A percentile compares a stretch with the other conserved stretches of the same genome.
Conservation (phyloP, 2,329 filamentous ascomycete genomes). For the Orbilia quercus region DNA sequence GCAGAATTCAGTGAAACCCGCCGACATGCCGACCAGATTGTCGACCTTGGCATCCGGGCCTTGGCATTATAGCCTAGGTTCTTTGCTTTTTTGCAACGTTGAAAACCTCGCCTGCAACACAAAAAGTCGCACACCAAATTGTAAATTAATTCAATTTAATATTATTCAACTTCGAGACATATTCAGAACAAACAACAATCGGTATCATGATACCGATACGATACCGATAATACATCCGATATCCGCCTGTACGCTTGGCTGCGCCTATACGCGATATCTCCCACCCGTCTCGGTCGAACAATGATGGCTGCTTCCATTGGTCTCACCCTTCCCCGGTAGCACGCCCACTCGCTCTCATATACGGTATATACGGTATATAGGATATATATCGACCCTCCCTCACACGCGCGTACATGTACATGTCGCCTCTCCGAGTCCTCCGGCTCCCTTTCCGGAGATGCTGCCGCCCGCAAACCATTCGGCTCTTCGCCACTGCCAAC, state of each 20-base stretch:
- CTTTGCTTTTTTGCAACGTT: neutral
- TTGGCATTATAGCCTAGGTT: no score
- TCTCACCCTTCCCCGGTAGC: constrained; percentile 26
- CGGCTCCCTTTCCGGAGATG: constrained; percentile 15
- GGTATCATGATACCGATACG: neutral
- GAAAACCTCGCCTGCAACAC: constrained; percentile 8
- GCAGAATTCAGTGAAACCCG: neutral
- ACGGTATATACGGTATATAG: no score
- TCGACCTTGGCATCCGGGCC: no score
- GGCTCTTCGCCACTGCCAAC: neutral
- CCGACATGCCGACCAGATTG: neutral
- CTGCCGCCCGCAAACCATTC: neutral
- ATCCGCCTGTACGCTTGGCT: constrained; percentile 18
- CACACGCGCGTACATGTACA: neutral
- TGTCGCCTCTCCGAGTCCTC: constrained; percentile 14
- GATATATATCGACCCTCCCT: neutral
- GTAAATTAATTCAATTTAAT: neutral
- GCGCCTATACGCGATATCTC: constrained; percentile 8
- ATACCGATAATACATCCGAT: neutral
- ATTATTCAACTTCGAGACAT: constrained; percentile 1
- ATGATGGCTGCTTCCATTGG: constrained; percentile 15
- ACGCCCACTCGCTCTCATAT: neutral
- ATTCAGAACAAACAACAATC: no score
- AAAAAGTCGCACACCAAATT: neutral
- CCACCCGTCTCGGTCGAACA: neutral